Evolutionary conservation across 2,329 filamentous ascomycete species (phyloP).

Genomic region (Magnaporthales sp.): DNA sequence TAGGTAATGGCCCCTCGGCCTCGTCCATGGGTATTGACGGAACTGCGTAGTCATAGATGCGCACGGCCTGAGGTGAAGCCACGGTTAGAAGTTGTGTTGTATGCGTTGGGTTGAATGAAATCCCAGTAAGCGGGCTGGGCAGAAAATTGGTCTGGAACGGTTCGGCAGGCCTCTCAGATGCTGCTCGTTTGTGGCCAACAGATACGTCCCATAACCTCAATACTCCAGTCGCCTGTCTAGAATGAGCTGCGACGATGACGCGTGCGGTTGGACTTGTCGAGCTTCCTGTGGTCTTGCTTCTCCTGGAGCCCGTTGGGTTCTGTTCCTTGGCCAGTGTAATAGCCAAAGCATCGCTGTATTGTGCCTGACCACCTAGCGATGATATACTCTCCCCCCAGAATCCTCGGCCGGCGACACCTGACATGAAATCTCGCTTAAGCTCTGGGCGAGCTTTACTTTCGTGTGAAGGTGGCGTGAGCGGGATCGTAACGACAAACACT

Average conservation of each 20-base stretch:
- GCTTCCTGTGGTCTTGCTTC: constrained; percentile 21
- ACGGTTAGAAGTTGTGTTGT: constrained; percentile 50
- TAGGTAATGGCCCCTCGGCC: constrained; percentile 39
- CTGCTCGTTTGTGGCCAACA: constrained; percentile 31
- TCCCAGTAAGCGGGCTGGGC: constrained; percentile 40
- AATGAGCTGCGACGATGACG: constrained; percentile 52
- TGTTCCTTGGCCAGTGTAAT: constrained; percentile 28
- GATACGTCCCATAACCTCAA: constrained; percentile 51
- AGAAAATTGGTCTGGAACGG: constrained; percentile 56
- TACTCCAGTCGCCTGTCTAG: constrained; percentile 48
- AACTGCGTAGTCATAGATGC: constrained; percentile 52
- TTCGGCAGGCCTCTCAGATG: constrained; percentile 24
- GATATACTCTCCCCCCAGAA: constrained; percentile 55
- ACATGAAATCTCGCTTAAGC: constrained; percentile 39
- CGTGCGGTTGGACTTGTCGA: constrained; percentile 22
- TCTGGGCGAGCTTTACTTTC: constrained; percentile 48
- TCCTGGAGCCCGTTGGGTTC: constrained; percentile 11
- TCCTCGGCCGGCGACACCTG: constrained; percentile 47
- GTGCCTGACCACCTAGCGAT: constrained; percentile 43
- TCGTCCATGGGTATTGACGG: constrained; percentile 44
- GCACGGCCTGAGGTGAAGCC: constrained; percentile 44
- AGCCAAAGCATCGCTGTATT: constrained; percentile 44
- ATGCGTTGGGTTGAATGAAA: constrained; percentile 54
- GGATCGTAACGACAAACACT: constrained; percentile 48
- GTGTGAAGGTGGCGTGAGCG: constrained; percentile 52